phyloP scores from a whole-genome alignment of 768 basidiomycete species.

The Candolleomyces eurysporus region DNA sequence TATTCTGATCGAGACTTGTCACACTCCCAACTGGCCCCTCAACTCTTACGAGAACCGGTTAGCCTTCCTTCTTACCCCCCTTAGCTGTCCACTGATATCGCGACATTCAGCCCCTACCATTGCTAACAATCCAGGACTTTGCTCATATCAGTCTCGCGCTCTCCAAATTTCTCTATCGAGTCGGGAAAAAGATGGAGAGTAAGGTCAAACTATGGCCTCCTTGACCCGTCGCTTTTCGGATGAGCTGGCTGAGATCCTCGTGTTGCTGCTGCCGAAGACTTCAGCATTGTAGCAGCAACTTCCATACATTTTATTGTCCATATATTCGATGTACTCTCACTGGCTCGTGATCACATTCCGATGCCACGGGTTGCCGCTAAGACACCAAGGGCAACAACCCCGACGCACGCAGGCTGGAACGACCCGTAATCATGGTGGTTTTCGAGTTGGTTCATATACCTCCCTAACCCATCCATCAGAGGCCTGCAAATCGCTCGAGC shows the following conservation, averaged over 20 bases:
- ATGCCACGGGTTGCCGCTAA: too few relatives aligned
- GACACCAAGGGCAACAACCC: too few relatives aligned
- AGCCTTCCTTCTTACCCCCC: neutral
- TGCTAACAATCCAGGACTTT: constrained; percentile 71
- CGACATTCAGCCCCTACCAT: constrained; percentile 29
- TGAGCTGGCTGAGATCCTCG: constrained; percentile 13
- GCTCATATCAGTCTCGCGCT: constrained; percentile 75
- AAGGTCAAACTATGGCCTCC: constrained; percentile 20
- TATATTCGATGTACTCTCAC: neutral
- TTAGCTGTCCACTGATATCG: neutral
- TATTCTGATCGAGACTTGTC: constrained; percentile 82
- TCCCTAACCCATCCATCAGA: too few relatives aligned
- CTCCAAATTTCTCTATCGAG: constrained; percentile 71
- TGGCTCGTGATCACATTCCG: too few relatives aligned
- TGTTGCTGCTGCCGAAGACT: constrained; percentile 9
- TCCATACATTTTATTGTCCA: neutral
- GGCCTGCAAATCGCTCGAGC: too few relatives aligned
- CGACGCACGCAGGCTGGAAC: too few relatives aligned
- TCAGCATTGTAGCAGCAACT: neutral
- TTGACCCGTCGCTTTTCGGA: constrained; percentile 1
- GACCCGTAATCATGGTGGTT: too few relatives aligned
- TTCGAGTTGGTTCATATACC: too few relatives aligned
- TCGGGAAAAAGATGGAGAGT: constrained; percentile 19
- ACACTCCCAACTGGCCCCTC: constrained; percentile 35
- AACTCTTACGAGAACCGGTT: constrained; percentile 15